These are phyloP conservation scores for Ceratocystis ficicola DNA, from an alignment of 2,329 filamentous ascomycete genomes.

Conservation along the genomic window DNA sequence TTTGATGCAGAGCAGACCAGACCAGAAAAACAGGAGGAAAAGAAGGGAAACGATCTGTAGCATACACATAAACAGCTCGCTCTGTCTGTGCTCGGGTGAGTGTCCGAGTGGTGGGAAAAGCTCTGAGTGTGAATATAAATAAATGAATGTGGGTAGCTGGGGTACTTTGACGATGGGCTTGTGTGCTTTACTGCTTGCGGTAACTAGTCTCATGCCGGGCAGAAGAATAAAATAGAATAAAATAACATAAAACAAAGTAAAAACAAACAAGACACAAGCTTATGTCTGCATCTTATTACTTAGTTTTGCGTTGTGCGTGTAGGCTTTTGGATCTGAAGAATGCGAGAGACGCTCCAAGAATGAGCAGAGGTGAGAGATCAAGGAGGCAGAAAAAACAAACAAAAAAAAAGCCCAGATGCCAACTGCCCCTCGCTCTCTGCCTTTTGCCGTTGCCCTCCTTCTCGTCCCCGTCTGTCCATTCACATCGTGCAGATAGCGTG, in stretches of 20 bases:
- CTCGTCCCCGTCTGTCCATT: not conserved
- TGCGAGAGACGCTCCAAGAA: too few relatives aligned
- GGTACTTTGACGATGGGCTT: not conserved
- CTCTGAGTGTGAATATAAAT: too few relatives aligned
- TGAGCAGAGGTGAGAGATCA: too few relatives aligned
- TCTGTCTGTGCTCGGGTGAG: not conserved
- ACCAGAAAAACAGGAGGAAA: not conserved
- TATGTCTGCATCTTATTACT: too few relatives aligned
- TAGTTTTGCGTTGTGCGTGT: too few relatives aligned
- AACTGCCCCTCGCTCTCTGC: not conserved
- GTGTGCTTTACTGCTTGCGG: slow-evolving; percentile 6
- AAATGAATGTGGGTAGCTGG: not conserved
- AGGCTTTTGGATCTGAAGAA: too few relatives aligned
- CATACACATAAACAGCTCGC: not conserved
- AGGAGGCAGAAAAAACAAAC: not conserved
- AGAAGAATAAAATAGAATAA: not conserved
- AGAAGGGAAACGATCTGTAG: not conserved
- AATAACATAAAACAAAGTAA: not conserved
- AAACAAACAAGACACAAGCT: not conserved
- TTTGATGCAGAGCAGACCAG: not conserved
- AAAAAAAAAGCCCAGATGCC: not conserved
- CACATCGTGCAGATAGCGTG: not conserved
- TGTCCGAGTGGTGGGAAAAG: not conserved
- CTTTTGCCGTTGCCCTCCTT: not conserved
- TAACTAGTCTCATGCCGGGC: not conserved